Conservation (phyloP, 805 yeast species). For the Metschnikowia cerradonensis region DNA sequence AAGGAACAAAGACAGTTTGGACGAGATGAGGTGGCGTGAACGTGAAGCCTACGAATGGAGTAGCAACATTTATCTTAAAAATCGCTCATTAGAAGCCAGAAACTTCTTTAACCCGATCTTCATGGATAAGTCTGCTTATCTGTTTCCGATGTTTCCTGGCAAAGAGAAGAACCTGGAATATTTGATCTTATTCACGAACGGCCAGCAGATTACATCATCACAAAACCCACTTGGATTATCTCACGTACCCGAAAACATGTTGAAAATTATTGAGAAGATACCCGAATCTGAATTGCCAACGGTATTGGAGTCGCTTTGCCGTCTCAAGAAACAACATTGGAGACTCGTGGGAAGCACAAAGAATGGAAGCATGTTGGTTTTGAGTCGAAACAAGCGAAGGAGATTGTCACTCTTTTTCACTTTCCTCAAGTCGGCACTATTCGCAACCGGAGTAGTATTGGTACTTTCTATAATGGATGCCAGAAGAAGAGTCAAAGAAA, state of each 20-base stretch:
- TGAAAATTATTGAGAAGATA: constrained; percentile 37
- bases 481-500: not conserved
- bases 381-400: constrained; percentile 6
- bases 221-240: constrained; percentile 38
- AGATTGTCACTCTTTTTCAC: not conserved
- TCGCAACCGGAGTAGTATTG: constrained; percentile 26
- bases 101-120: constrained; percentile 46
- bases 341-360: constrained; percentile 49
- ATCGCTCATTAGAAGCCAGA: constrained; percentile 37
- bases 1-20: constrained; percentile 32
- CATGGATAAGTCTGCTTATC: not conserved
- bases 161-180: constrained; percentile 20
- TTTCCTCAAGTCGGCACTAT: constrained; percentile 20
- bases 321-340: constrained; percentile 48
- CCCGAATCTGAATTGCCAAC: constrained; percentile 30
- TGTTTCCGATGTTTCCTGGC: constrained; percentile 18
- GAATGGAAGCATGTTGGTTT: constrained; percentile 15
- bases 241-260: constrained; percentile 38
- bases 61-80: constrained; percentile 28
- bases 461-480: constrained; percentile 7
- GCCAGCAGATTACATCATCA: constrained; percentile 28
- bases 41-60: constrained; percentile 53
- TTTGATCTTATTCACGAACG: constrained; percentile 32
- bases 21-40: constrained; percentile 45
- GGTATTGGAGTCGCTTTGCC: constrained; percentile 34